These are phyloP conservation scores for Psilocybe cubensis DNA, from an alignment of 768 basidiomycete species.

Conservation along the genomic window DNA sequence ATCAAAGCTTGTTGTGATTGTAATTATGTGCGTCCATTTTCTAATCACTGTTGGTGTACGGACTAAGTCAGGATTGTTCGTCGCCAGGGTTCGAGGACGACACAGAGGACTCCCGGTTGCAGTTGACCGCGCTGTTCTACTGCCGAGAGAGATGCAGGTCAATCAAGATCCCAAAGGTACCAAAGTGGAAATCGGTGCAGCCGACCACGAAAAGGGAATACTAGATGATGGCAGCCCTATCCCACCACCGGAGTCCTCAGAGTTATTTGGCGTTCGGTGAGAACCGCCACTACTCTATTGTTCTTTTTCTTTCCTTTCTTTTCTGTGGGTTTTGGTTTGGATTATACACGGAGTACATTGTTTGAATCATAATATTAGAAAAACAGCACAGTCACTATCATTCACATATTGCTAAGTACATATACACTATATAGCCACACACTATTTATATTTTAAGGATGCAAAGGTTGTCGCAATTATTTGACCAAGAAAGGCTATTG, in stretches of 20 bases:
- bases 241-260: background rate
- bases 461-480: too few relatives aligned
- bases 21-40: slow-evolving; percentile 58
- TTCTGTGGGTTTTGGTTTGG: too few relatives aligned
- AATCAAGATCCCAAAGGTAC: background rate
- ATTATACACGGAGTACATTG: too few relatives aligned
- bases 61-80: background rate
- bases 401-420: too few relatives aligned
- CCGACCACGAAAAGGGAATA: background rate
- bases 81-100: slow-evolving; percentile 61
- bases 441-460: too few relatives aligned
- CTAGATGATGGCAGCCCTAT: background rate
- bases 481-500: too few relatives aligned
- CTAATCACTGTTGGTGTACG: background rate
- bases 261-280: background rate
- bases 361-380: too few relatives aligned
- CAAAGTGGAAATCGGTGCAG: background rate
- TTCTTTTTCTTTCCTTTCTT: background rate
- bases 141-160: slow-evolving; percentile 39
- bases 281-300: background rate
- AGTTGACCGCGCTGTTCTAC: slow-evolving; percentile 58
- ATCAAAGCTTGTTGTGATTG: slow-evolving; percentile 72
- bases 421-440: too few relatives aligned
- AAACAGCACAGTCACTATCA: too few relatives aligned
- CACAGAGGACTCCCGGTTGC: slow-evolving; percentile 75